phyloP scores from a whole-genome alignment of 208 protist genomes.

The Crithidia thermophila region DNA sequence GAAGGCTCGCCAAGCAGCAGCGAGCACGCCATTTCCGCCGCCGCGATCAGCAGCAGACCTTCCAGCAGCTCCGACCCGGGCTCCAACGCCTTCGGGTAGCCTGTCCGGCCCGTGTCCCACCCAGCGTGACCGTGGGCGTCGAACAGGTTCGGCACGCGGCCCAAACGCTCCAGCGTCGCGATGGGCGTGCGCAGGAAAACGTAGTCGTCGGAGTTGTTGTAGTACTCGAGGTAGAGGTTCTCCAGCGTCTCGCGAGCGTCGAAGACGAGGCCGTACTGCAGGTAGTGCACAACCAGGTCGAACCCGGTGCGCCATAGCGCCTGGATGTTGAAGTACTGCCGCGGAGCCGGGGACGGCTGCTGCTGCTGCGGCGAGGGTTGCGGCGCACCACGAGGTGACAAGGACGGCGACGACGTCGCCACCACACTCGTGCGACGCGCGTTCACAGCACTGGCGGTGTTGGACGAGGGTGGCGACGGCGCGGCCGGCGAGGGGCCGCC shows the following conservation, averaged over 20 bases:
- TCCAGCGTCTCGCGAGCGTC: conserved; percentile 54
- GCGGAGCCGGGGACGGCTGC: not conserved
- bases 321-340: conserved; percentile 51
- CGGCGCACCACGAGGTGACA: not conserved
- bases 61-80: conserved; percentile 57
- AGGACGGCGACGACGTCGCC: not conserved
- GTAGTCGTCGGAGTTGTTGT: conserved; percentile 89
- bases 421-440: too few species aligned
- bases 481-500: too few species aligned
- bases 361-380: not conserved
- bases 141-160: conserved; percentile 56
- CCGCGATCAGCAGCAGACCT: conserved; percentile 63
- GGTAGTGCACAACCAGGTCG: conserved; percentile 69
- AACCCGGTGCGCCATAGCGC: conserved; percentile 71
- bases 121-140: conserved; percentile 31
- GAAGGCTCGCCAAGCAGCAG: conserved; percentile 43
- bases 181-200: conserved; percentile 35
- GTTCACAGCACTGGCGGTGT: too few species aligned
- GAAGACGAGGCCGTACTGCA: conserved; percentile 74
- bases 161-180: conserved; percentile 56
- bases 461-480: too few species aligned
- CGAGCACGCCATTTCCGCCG: conserved; percentile 61
- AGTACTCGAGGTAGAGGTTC: conserved; percentile 77
- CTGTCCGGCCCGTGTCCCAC: conserved; percentile 19
- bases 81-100: conserved; percentile 56